Evolutionary conservation across 805 yeast genomes (phyloP).

Genomic region (Saccharomycopsis fermentans): DNA sequence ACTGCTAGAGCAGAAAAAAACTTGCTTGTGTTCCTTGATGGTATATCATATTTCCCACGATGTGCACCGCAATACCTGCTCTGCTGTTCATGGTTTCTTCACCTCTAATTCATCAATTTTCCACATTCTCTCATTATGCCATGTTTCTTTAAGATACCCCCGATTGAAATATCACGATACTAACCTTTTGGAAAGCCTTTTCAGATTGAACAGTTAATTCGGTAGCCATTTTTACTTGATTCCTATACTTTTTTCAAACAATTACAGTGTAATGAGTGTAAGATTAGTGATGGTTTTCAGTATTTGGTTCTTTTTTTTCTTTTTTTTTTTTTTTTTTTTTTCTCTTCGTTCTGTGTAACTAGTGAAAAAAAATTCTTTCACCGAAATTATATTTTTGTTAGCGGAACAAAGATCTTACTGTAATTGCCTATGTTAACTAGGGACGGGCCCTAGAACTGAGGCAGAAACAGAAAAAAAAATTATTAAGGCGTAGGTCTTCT

Average conservation of each 20-base stretch:
- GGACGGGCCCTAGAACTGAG: too few species aligned
- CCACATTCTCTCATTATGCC: neutral
- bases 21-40: too few species aligned
- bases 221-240: constrained; percentile 66
- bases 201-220: constrained; percentile 99
- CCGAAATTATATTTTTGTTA: neutral
- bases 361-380: neutral
- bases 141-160: neutral
- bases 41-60: too few species aligned
- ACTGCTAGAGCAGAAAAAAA: too few species aligned
- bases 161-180: constrained; percentile 26
- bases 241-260: neutral
- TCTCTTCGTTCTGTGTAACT: neutral
- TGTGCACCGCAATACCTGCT: too few species aligned
- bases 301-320: neutral
- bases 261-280: neutral
- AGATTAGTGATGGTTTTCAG: neutral
- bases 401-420: neutral
- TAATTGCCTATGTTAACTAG: too few species aligned
- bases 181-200: constrained; percentile 99
- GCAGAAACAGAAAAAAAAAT: neutral
- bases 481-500: neutral
- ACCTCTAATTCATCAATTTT: neutral
- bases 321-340: neutral
- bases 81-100: too few species aligned